phyloP scores from a whole-genome alignment of 2,329 filamentous ascomycete genomes.

The Colletotrichum cereale region DNA sequence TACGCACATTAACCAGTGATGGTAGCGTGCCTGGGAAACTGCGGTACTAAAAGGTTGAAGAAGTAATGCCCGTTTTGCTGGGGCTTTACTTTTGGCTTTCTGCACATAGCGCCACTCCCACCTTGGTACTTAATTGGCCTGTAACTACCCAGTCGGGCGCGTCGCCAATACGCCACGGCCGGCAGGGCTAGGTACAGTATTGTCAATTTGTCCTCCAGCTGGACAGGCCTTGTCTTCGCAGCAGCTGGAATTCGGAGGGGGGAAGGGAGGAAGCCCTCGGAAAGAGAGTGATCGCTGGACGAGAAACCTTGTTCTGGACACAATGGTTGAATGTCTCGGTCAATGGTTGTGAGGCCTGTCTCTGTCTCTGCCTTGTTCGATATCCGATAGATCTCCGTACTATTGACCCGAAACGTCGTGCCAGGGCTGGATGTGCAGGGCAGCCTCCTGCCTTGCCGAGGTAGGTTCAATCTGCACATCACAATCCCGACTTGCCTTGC shows the following conservation, averaged over 20 bases:
- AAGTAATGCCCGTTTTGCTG: constrained; percentile 5
- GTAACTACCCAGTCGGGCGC: background rate
- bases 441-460: background rate
- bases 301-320: constrained; percentile 4
- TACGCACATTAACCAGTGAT: constrained; percentile 3
- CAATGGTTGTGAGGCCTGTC: constrained; percentile 9
- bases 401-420: background rate
- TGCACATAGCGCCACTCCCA: constrained; percentile 15
- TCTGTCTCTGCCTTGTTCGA: constrained; percentile 3
- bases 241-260: constrained; percentile 21
- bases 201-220: constrained; percentile 35
- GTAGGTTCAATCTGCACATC: constrained; percentile 8
- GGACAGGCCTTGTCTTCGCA: constrained; percentile 8
- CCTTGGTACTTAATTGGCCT: constrained; percentile 10
- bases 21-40: background rate
- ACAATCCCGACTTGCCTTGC: constrained; percentile 16
- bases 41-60: background rate
- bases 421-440: constrained; percentile 2
- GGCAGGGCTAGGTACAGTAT: background rate
- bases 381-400: constrained; percentile 10
- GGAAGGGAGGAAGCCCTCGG: background rate
- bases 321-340: constrained; percentile 25
- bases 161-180: constrained; percentile 15
- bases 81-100: background rate
- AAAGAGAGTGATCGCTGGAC: background rate